Percentiles rank a stretch among this genome's conserved stretches.
phyloP scores from a whole-genome alignment of 2,329 filamentous ascomycete species.

The Colletotrichum eleusines region DNA sequence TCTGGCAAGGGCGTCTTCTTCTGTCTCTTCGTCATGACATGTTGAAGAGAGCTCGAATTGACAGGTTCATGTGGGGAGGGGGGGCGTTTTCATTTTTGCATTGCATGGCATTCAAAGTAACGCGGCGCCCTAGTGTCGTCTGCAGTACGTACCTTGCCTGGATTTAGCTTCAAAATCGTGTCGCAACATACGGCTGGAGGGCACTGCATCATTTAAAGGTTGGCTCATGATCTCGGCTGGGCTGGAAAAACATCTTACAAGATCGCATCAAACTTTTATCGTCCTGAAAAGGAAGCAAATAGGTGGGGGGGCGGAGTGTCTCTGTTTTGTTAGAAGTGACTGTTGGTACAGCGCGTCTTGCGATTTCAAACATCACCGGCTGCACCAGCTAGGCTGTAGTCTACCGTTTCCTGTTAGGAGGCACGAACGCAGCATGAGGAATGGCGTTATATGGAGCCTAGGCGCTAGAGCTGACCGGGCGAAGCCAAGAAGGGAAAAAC shows the following conservation, averaged over 20 bases:
- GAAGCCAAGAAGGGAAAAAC: neutral
- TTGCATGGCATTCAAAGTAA: slow-evolving; percentile 12
- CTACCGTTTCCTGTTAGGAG: slow-evolving; percentile 1
- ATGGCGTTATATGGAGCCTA: slow-evolving; percentile 28
- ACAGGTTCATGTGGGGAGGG: neutral
- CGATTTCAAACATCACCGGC: neutral
- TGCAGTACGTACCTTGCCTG: neutral
- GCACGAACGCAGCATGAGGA: slow-evolving; percentile 22
- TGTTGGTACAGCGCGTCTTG: slow-evolving; percentile 3
- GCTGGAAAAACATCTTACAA: slow-evolving; percentile 1
- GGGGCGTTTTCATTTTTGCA: slow-evolving; percentile 1
- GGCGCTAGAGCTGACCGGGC: slow-evolving; percentile 13
- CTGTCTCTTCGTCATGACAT: slow-evolving; percentile 33
- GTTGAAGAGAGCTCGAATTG: neutral
- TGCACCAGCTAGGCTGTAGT: neutral
- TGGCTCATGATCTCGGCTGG: neutral
- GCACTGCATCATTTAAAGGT: no score
- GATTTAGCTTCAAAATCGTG: neutral
- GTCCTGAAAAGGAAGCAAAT: neutral
- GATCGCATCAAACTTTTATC: neutral
- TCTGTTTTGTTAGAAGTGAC: slow-evolving; percentile 20
- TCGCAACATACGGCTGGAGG: slow-evolving; percentile 6
- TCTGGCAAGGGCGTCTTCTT: slow-evolving; percentile 50
- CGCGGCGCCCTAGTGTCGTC: neutral
- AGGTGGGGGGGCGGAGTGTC: neutral